Evolutionary conservation across 1,139 yeast genomes (phyloP).

Genomic region (Pichia sp.): DNA sequence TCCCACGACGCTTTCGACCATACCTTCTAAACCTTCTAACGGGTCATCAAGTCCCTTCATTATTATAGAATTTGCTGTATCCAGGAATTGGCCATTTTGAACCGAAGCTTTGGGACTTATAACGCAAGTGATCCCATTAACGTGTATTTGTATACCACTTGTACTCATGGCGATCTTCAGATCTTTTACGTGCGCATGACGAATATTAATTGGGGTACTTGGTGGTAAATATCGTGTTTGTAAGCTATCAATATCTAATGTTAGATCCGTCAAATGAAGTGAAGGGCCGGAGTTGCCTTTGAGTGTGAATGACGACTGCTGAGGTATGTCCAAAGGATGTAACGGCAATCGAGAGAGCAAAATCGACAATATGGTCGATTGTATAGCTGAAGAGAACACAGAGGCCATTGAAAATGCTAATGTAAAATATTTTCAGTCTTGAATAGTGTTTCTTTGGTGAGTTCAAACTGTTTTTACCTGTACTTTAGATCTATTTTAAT

Average conservation of each 20-base stretch:
- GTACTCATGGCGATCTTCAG: constrained; percentile 15
- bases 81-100: constrained; percentile 2
- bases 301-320: constrained; percentile 15
- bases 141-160: constrained; percentile 13
- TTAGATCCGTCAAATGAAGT: constrained; percentile 15
- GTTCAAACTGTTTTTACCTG: not conserved
- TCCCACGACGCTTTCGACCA: constrained; percentile 22
- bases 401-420: constrained; percentile 14
- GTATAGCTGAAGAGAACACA: constrained; percentile 16
- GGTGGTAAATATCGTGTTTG: constrained; percentile 17
- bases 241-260: constrained; percentile 19
- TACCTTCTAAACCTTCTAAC: constrained; percentile 17
- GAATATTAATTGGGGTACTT: constrained; percentile 14
- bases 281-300: constrained; percentile 15
- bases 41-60: constrained; percentile 14
- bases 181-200: constrained; percentile 16
- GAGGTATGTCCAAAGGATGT: constrained; percentile 17
- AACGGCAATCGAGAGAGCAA: constrained; percentile 18
- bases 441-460: not conserved
- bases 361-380: constrained; percentile 16
- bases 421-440: not conserved
- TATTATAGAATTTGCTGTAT: constrained; percentile 12
- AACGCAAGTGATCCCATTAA: constrained; percentile 11
- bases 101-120: constrained; percentile 14
- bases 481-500: not conserved